phyloP scores from a whole-genome alignment of 192 early-diverging fungal genomes.

The Backusella tuberculispora region DNA sequence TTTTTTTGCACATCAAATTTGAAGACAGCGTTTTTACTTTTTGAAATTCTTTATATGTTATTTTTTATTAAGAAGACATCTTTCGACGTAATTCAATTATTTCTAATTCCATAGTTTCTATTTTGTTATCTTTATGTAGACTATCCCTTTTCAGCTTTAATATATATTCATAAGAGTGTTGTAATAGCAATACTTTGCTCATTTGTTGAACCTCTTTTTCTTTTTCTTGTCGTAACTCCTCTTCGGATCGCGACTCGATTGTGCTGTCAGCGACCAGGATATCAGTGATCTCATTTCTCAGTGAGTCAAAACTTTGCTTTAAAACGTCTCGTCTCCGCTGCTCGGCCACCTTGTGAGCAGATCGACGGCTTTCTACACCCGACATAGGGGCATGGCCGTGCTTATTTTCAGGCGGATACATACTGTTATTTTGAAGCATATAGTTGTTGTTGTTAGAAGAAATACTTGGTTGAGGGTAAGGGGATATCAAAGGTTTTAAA shows the following conservation, averaged over 20 bases:
- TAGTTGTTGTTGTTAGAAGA: neutral
- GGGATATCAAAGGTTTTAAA: neutral
- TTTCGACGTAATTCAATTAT: constrained; percentile 27
- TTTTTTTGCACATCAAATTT: too few species aligned
- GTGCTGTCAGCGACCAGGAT: constrained; percentile 47
- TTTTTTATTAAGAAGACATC: constrained; percentile 29
- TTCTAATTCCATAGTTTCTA: constrained; percentile 37
- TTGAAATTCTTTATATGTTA: neutral
- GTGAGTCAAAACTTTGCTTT: constrained; percentile 86
- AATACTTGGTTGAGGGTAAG: neutral
- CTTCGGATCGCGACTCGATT: neutral
- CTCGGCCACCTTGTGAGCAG: constrained; percentile 92
- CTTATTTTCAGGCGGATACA: neutral
- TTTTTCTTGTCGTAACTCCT: constrained; percentile 20
- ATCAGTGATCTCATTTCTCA: constrained; percentile 69
- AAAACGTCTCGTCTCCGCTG: constrained; percentile 94
- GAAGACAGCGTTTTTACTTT: neutral
- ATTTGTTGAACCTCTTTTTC: constrained; percentile 69
- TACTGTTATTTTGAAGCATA: neutral
- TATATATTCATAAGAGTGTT: constrained; percentile 68
- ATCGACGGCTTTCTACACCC: constrained; percentile 72
- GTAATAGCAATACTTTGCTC: constrained; percentile 83
- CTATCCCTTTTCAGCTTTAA: constrained; percentile 48
- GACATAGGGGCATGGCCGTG: neutral
- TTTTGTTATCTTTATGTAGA: constrained; percentile 42